Conservation (phyloP, 2,329 filamentous ascomycete species). For the Fusarium sp. region DNA sequence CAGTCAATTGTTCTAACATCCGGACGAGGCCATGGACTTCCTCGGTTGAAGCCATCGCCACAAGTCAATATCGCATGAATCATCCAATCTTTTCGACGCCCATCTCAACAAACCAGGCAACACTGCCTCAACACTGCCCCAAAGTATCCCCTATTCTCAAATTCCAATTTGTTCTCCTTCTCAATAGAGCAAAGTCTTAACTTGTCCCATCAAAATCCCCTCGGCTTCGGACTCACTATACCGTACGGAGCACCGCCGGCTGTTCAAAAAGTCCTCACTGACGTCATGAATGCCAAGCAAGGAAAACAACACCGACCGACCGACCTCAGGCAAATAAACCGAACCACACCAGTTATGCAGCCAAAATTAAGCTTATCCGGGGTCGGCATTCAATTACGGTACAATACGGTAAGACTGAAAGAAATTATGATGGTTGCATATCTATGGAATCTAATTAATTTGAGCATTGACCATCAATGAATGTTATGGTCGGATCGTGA, state of each 20-base stretch:
- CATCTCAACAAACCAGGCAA: background rate
- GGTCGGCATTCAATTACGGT: conserved; percentile 1
- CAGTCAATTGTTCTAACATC: background rate
- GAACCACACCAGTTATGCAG: background rate
- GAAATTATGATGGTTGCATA: background rate
- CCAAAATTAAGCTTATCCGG: conserved; percentile 16
- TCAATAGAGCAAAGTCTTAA: conserved; percentile 1
- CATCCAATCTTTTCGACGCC: background rate
- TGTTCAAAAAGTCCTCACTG: conserved; percentile 1
- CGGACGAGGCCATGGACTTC: background rate
- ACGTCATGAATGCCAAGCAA: conserved; percentile 7
- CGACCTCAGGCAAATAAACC: background rate
- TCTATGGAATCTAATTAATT: background rate
- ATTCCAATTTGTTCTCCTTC: conserved; percentile 2
- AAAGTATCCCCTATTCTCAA: background rate
- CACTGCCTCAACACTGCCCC: conserved; percentile 22
- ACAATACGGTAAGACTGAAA: background rate
- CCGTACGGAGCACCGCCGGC: background rate
- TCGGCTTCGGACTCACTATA: background rate
- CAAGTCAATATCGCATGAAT: background rate
- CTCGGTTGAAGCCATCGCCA: background rate
- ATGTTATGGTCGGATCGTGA: background rate
- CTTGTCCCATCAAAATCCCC: background rate
- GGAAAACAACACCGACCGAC: background rate
- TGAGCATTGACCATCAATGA: background rate